Base-by-base conservation (phyloP, 1,284 basidiomycete species). In the Leccinum holopus region DNA sequence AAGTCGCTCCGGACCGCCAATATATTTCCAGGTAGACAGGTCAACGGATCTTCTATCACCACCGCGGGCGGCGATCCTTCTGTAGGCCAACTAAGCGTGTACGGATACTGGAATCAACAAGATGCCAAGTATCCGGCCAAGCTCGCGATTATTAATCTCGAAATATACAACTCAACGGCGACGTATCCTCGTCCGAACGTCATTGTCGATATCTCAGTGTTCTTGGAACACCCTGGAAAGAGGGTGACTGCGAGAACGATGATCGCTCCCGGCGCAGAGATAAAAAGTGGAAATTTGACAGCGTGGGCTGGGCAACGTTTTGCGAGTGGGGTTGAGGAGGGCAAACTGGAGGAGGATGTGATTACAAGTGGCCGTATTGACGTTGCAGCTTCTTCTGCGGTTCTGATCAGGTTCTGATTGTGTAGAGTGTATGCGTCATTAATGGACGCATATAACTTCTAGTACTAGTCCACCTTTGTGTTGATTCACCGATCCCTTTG, bases 261-360 rank as follows among this genome's bases (percentile, higher is more conserved):
- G 63, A 78, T 77, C 39, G 80, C 81, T 6, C 80, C 81, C 41
- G 81, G 81, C 9, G 78, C 81, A 18, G 80, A 82, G 69, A 71
- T 81, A 28, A 77, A 78, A 63, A 70, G 72, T 9, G 79, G 75
- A 3, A 79, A 79, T 63, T 57, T 75, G 44, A 82, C 81, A 39
- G 77, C 75, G 1, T 83, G 82, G 82, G 82, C 80, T 1, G 82
- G 82, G 3, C 82, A 83, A 66, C 78, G 72, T 12, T 83, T 78
- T 68, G 77, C 76, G 10, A 71, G 71, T 58, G 82, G 82, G 1
- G 55, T 77, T 25, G 76, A 77, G 2, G 66, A 66, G 35, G 82
- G 82, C 30, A 60, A 67, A 28, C 33, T 79, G 33, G 66, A 72
- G 5, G 80, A 81, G 66, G 80, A 82, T 63, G 72, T 63, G n/a